phyloP scores from a whole-genome alignment of 2,329 filamentous ascomycete genomes.

The Fusarium sacchari region DNA sequence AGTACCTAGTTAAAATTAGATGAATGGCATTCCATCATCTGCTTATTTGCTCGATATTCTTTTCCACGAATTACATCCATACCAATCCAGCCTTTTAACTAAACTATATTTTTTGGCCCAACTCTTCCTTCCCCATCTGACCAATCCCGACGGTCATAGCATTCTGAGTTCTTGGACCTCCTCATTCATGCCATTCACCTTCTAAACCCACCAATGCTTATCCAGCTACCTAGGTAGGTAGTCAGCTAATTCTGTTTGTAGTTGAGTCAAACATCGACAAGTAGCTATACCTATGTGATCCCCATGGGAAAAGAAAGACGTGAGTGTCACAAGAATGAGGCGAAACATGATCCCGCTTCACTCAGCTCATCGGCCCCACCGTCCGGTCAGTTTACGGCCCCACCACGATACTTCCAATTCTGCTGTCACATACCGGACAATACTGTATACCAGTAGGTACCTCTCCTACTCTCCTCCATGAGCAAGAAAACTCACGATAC shows the following conservation, averaged over 20 bases:
- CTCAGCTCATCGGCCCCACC: slow-evolving; percentile 18
- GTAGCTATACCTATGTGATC: neutral
- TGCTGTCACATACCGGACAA: neutral
- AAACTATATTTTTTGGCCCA: neutral
- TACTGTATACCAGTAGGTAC: too few species aligned
- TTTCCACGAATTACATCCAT: slow-evolving; percentile 6
- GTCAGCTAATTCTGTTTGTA: neutral
- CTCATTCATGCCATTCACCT: neutral
- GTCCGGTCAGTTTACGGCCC: neutral
- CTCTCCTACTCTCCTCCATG: neutral
- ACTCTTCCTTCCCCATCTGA: neutral
- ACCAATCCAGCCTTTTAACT: neutral
- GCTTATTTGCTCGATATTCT: slow-evolving; percentile 3
- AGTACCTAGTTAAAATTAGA: neutral
- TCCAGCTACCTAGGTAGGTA: neutral
- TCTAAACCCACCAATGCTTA: neutral
- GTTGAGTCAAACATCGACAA: neutral
- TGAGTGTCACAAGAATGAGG: slow-evolving; percentile 7
- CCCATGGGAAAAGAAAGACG: neutral
- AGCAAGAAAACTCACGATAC: neutral
- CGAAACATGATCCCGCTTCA: slow-evolving; percentile 11
- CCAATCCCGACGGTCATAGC: neutral
- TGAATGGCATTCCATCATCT: neutral
- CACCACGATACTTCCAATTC: neutral
- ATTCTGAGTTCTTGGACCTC: neutral